phyloP scores from a whole-genome alignment of 768 basidiomycete species.

The Cystofilobasidium ferigula region DNA sequence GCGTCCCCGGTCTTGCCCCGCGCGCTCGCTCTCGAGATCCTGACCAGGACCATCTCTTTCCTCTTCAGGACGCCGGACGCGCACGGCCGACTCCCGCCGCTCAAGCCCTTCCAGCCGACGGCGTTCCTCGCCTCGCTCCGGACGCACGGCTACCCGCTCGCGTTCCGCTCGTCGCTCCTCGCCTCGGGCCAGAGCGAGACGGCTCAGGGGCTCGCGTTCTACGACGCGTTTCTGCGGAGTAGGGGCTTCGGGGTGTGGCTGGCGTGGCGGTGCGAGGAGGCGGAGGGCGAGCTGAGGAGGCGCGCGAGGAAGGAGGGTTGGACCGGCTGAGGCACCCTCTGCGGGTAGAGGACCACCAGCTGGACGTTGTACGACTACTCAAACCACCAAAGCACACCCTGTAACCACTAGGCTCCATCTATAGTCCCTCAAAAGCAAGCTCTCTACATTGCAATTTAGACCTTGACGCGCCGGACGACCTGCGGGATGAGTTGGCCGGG shows the following conservation, averaged over 20 bases:
- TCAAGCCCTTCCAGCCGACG: constrained; percentile 51
- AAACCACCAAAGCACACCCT: too few species aligned
- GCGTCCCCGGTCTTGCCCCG: not conserved
- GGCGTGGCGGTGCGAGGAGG: constrained; percentile 22
- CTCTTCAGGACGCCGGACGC: constrained; percentile 38
- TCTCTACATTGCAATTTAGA: not conserved
- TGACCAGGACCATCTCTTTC: not conserved
- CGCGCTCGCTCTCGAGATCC: not conserved
- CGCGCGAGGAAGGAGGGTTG: constrained; percentile 20
- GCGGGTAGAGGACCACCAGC: too few species aligned
- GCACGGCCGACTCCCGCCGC: constrained; percentile 40
- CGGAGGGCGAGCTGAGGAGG: constrained; percentile 16
- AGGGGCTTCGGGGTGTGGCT: constrained; percentile 24
- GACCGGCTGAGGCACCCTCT: not conserved
- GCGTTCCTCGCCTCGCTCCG: constrained; percentile 66
- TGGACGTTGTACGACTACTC: too few species aligned
- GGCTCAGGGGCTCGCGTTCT: constrained; percentile 15
- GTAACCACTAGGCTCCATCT: too few species aligned
- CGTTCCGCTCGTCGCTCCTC: constrained; percentile 47
- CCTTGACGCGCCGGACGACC: not conserved
- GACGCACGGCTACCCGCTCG: constrained; percentile 55
- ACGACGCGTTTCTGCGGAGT: constrained; percentile 23
- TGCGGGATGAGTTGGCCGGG: not conserved
- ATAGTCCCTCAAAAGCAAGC: too few species aligned
- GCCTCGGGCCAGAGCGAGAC: constrained; percentile 3